Evolutionary conservation across 2,329 filamentous ascomycete species (phyloP).

Genomic region (Drechslerella stenobrocha): DNA sequence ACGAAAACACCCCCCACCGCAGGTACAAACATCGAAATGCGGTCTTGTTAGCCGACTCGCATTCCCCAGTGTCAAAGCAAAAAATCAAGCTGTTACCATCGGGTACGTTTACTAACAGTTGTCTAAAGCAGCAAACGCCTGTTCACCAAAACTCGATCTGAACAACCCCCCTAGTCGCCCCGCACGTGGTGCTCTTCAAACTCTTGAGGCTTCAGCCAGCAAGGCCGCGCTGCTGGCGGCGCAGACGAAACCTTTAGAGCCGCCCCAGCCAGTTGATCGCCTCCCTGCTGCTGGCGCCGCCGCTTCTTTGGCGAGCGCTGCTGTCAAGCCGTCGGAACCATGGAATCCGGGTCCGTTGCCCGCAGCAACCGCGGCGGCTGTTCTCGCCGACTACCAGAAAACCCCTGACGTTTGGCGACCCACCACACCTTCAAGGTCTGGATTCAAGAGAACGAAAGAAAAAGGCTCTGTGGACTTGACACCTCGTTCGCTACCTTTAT

Average conservation of each 20-base stretch:
- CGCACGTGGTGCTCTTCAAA: slow-evolving; percentile 31
- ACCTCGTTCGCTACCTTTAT: slow-evolving; percentile 21
- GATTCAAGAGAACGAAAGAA: slow-evolving; percentile 20
- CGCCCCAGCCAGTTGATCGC: slow-evolving; percentile 25
- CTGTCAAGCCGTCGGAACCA: slow-evolving; percentile 35
- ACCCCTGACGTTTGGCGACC: slow-evolving; percentile 33
- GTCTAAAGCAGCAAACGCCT: slow-evolving; percentile 7
- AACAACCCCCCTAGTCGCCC: slow-evolving; percentile 44
- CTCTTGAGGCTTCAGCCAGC: slow-evolving; percentile 34
- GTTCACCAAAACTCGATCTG: slow-evolving; percentile 23
- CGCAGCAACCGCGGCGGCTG: slow-evolving; percentile 24
- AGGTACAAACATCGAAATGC: slow-evolving; percentile 7
- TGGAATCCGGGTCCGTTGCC: slow-evolving; percentile 34
- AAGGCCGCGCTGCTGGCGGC: slow-evolving; percentile 32
- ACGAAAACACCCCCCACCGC: slow-evolving; percentile 2
- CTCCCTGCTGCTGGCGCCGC: slow-evolving; percentile 40
- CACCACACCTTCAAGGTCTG: slow-evolving; percentile 26
- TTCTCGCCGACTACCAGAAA: slow-evolving; percentile 29
- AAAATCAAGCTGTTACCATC: too few species aligned
- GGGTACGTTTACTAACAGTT: neutral
- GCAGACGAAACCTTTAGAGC: slow-evolving; percentile 29
- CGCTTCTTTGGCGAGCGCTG: slow-evolving; percentile 34
- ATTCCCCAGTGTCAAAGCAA: too few species aligned
- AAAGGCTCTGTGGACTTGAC: slow-evolving; percentile 16
- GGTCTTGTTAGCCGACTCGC: too few species aligned